Conservation (phyloP, 169 alveolate species). For the Cryptosporidium parvum region DNA sequence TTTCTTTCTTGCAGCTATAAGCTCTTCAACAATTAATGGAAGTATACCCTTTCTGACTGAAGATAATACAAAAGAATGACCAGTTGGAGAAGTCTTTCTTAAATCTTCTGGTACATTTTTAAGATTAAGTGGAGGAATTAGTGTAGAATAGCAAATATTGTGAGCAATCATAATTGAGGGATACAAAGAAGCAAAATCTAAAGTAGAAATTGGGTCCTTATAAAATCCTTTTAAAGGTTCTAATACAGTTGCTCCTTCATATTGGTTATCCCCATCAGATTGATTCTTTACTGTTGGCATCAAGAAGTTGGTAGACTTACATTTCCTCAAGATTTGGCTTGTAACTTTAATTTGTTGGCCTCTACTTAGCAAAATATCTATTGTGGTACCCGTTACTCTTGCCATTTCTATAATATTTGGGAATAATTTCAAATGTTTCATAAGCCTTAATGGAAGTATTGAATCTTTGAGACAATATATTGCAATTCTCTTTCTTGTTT, state of each 20-base stretch:
- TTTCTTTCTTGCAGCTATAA: conserved; percentile 95
- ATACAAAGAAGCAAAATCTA: conserved; percentile 99
- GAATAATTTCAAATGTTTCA: conserved; percentile 95
- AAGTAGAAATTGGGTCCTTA: conserved; percentile 97
- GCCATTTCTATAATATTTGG: conserved; percentile 99
- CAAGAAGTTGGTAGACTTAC: conserved; percentile 88
- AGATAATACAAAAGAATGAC: conserved; percentile 70
- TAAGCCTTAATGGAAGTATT: conserved; percentile 94
- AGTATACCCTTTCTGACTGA: conserved; percentile 92
- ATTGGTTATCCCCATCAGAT: conserved; percentile 77
- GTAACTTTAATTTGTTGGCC: conserved; percentile 99
- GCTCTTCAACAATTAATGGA: conserved; percentile 97
- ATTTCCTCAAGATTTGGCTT: conserved; percentile 93
- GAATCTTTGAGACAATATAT: conserved; percentile 99
- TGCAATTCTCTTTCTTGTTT: conserved; percentile 97
- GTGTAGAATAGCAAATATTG: conserved; percentile 97
- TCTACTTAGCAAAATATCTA: conserved; percentile 86
- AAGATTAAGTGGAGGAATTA: conserved; percentile 86
- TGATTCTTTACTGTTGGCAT: conserved; percentile 89
- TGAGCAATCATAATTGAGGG: conserved; percentile 99
- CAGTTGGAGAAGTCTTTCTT: conserved; percentile 77
- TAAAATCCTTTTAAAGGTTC: conserved; percentile 95
- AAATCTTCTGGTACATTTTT: conserved; percentile 78
- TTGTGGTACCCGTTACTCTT: conserved; percentile 99
- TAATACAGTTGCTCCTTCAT: conserved; percentile 96